These are phyloP conservation scores for Phyllosticta citriasiana DNA, from an alignment of 2,329 filamentous ascomycete species.

Conservation along the genomic window DNA sequence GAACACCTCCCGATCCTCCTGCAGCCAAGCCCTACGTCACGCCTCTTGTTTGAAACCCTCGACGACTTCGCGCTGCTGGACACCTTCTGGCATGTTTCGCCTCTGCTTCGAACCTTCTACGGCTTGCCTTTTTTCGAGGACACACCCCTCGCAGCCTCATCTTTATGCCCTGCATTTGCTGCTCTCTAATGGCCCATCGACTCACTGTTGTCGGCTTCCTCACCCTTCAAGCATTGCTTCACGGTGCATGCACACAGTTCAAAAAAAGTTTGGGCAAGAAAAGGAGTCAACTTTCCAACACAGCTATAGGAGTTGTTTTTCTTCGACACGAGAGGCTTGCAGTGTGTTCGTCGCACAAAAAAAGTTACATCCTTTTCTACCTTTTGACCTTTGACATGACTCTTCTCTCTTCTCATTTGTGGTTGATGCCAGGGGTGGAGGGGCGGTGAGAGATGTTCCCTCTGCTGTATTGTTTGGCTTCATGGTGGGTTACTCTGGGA, in stretches of 20 bases:
- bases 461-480: conserved; percentile 3
- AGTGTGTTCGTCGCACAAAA: neutral
- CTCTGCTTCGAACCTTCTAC: neutral
- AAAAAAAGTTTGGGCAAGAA: neutral
- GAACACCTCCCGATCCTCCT: neutral
- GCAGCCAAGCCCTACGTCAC: neutral
- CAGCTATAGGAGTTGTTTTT: neutral
- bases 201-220: neutral
- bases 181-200: neutral
- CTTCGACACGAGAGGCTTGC: neutral
- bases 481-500: conserved; percentile 6
- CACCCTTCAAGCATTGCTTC: neutral
- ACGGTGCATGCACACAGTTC: neutral
- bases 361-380: conserved; percentile 1
- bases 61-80: neutral
- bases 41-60: neutral
- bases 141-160: neutral
- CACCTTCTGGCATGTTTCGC: neutral
- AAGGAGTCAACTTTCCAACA: neutral
- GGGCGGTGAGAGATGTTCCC: neutral
- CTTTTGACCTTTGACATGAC: neutral
- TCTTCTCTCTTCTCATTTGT: neutral
- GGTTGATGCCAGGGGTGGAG: neutral
- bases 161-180: neutral
- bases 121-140: neutral